Base-by-base conservation (phyloP, 2,329 filamentous ascomycete genomes). In the Pleoardoris graminearum region DNA sequence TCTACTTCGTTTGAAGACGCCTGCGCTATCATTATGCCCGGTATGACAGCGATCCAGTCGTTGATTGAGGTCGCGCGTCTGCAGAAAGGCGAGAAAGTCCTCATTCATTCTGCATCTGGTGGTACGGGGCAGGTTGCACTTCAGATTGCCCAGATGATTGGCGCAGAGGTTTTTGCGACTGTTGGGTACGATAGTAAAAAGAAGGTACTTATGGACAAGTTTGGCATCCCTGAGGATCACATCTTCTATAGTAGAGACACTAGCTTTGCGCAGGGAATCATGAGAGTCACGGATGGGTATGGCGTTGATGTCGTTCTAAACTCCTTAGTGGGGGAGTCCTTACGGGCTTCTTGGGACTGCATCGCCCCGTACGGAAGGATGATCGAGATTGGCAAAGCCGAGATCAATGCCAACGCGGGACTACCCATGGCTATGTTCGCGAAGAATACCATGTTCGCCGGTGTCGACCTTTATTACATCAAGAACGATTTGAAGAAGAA, bases 341-440 rank as follows among this genome's bases (percentile, higher is more conserved):
- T 58, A 5, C 21, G 32, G 8, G 30, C 25, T 0, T 76, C 73
- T 0, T 82, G 76, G 77, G 56, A 70, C 4, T 78, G 75, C 41
- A 65, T 81, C 1, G 77, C 77, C 0, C 39, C 53, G n/a, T 54
- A 44, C 43, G 60, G 60, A 3, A 27, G 39, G 12, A 46, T 59
- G n/a, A 45, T 60, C n/a, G 59, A 62, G 36, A 47, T 62, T 19
- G 59, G 59, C 2, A 51, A 49, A 36, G 19, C 25, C 7, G 59
- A 62, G 12, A 55, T 61, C n/a, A 37, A 23, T 8, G 21, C 37
- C 7, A 54, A 56, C 17, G 37, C 47, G 1, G 14, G 32, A 1
- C 29, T 61, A 0, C 37, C 50, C 16, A 60, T 61, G 57, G 35
- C 19, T 8, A 17, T 11, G 1, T 43, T 43, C 37, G 21, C 11